Conservation (phyloP, 306 rosid species). For the Quercus gilva region DNA sequence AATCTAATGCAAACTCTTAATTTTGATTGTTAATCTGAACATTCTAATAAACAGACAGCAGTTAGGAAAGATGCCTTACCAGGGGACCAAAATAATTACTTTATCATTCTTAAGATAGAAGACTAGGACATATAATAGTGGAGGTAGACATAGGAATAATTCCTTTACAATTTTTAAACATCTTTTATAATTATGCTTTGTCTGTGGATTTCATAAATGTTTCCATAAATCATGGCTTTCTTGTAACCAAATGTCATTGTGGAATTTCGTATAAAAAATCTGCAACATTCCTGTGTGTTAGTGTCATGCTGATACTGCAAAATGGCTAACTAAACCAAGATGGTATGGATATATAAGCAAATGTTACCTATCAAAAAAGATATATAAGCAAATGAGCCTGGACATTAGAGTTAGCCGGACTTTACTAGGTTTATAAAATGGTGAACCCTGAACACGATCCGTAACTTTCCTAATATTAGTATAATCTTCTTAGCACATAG, state of each 20-base stretch:
- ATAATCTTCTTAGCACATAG: background rate
- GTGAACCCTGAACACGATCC: no score
- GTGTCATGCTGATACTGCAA: no score
- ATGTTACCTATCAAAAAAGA: no score
- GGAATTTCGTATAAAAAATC: background rate
- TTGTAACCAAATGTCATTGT: background rate
- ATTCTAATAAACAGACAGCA: background rate
- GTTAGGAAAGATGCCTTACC: background rate
- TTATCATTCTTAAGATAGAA: slow-evolving; percentile 30
- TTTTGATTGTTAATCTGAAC: background rate
- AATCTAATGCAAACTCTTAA: background rate
- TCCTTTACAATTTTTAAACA: slow-evolving; percentile 1
- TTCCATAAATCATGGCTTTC: slow-evolving; percentile 27
- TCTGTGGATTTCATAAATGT: background rate
- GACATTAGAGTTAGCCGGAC: background rate
- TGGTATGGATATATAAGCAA: no score
- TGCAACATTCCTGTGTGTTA: no score
- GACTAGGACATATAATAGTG: slow-evolving; percentile 29
- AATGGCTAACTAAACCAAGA: no score
- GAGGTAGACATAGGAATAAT: background rate
- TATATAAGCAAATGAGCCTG: background rate
- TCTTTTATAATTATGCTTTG: background rate
- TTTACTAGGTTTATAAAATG: background rate
- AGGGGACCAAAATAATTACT: slow-evolving; percentile 11
- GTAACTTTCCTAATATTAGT: background rate